Percentiles rank a stretch among this genome's conserved stretches.
These are phyloP conservation scores for Dendrobium nobile DNA, from an alignment of 106 monocot species.

Conservation along the genomic window DNA sequence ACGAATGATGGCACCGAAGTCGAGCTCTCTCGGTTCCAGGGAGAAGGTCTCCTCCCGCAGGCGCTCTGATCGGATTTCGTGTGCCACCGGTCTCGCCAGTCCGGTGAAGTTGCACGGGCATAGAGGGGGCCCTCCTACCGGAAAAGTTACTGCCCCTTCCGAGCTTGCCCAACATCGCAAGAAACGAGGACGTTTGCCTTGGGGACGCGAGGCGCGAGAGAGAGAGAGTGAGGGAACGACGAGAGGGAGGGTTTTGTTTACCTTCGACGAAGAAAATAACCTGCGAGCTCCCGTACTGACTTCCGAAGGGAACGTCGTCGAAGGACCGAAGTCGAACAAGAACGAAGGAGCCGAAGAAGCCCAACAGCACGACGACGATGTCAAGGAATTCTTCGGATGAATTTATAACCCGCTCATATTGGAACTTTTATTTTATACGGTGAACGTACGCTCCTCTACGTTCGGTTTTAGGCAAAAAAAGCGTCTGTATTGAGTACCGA, in stretches of 20 bases:
- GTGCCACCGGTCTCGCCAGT: slow-evolving; percentile 11
- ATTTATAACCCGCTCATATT: too few relatives aligned
- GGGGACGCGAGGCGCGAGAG: not conserved
- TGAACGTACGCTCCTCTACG: too few relatives aligned
- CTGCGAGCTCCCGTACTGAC: too few relatives aligned
- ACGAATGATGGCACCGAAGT: slow-evolving; percentile 78
- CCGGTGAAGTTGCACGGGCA: slow-evolving; percentile 16
- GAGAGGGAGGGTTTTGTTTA: not conserved
- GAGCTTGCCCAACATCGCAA: slow-evolving; percentile 30
- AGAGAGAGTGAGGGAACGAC: too few relatives aligned
- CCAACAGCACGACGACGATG: too few relatives aligned
- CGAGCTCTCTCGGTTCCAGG: slow-evolving; percentile 38
- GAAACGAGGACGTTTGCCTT: not conserved
- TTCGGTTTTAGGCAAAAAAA: too few relatives aligned
- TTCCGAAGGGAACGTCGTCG: too few relatives aligned
- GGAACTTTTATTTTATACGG: too few relatives aligned
- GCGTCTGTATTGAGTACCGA: too few relatives aligned
- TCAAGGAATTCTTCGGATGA: too few relatives aligned
- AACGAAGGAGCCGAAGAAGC: too few relatives aligned
- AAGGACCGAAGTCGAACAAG: too few relatives aligned
- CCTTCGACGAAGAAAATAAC: not conserved
- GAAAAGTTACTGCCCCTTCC: slow-evolving; percentile 31
- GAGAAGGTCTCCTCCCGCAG: slow-evolving; percentile 61
- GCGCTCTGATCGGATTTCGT: slow-evolving; percentile 4
- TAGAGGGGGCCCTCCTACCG: slow-evolving; percentile 30